These are phyloP conservation scores for Sisymbrium altissimum DNA, from an alignment of 345 rosid genomes.

Conservation along the genomic window DNA sequence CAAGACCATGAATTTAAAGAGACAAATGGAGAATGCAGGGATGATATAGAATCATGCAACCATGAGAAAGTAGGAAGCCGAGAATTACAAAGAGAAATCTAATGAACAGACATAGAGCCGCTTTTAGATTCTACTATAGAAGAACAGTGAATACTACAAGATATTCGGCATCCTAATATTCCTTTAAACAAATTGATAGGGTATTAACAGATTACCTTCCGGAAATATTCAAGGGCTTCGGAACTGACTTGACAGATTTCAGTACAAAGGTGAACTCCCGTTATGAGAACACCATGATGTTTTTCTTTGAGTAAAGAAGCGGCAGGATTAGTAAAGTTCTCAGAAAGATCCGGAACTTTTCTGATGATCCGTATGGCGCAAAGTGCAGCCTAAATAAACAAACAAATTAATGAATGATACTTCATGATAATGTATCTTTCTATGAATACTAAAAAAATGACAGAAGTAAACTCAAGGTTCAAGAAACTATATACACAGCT, in stretches of 20 bases:
- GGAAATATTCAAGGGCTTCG: conserved; percentile 81
- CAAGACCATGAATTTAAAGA: conserved; percentile 16
- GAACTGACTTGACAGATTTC: conserved; percentile 85
- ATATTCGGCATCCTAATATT: background rate
- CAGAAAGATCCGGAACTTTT: conserved; percentile 96
- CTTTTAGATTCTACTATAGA: conserved; percentile 6
- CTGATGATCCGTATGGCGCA: conserved; percentile 87
- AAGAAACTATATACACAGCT: background rate
- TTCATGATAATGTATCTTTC: background rate
- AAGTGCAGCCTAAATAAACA: conserved; percentile 75
- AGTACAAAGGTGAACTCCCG: conserved; percentile 89
- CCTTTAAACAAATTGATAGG: background rate
- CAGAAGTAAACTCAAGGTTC: background rate
- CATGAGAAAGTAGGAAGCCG: conserved; percentile 5
- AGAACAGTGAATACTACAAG: background rate
- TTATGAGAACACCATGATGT: conserved; percentile 94
- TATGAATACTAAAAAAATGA: background rate
- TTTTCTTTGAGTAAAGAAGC: conserved; percentile 88
- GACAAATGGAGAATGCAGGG: background rate
- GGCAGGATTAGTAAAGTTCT: conserved; percentile 83
- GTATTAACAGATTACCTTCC: conserved; percentile 59
- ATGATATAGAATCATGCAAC: conserved; percentile 12
- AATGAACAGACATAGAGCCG: conserved; percentile 5
- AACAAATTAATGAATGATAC: background rate
- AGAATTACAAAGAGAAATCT: conserved; percentile 13